Evolutionary conservation across 208 protist genomes (phyloP), one percentile per base, ranked within the genome.

Genomic region (Borovskyia barvae): DNA sequence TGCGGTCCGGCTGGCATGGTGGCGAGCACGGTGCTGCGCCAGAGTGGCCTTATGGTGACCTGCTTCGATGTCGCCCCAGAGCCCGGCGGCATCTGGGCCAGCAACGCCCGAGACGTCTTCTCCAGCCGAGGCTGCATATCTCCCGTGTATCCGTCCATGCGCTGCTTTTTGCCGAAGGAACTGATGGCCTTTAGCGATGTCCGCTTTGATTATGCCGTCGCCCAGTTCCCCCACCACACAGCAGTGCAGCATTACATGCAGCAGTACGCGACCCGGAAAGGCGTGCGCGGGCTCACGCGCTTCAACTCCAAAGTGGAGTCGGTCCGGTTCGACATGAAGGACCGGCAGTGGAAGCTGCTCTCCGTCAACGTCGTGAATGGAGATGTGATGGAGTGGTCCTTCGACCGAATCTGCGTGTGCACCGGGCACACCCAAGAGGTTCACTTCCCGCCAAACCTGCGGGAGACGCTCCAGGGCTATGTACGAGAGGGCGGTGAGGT

Each of bases 271-370:
- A 66, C 75, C 17, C 55, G 62, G 53, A 90, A 87, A 49, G 90
- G 90, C 2, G 59, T 92, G 3, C 67, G 69, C 9, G 73, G 65
- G 17, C 58, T 93, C 42, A 90, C 83, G 32, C 85, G 90, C 5
- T 93, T 90, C 73, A 92, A 93, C 72, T 93, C 90, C 14, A 93
- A 93, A 41, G 84, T 93, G 19, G 79, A 93, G 72, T 90, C 85
- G 5, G 75, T 77, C 5, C 90, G 86, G 2, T 82, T 68, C 33
- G 78, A 90, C 29, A 42, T 43, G 5, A 37, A 19, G 8, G 68
- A 67, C 33, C 40, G 50, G 1, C 25, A 81, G 47, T 95, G 90
- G 86, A 86, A 85, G 57, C 24, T 95, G 9, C 85, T 92, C 35
- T 90, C 90, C 3, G 85, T 95, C n/a, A 95, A 95, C 55, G 66